Conservation (phyloP, 2,329 filamentous ascomycete genomes). For the Aspergillus melleus region DNA sequence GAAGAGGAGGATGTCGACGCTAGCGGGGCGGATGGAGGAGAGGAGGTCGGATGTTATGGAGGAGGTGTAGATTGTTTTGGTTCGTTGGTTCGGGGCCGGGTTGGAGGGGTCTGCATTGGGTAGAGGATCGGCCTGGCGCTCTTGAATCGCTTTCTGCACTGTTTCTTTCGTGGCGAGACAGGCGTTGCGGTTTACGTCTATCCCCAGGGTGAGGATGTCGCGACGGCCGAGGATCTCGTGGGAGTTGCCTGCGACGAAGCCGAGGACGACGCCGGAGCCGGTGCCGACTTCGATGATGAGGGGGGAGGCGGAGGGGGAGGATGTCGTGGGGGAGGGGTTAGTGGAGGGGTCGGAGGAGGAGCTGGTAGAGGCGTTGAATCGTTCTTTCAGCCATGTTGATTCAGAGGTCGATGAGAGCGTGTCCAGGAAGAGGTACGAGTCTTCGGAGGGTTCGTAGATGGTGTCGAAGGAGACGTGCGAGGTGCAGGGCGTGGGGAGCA, state of each 20-base stretch:
- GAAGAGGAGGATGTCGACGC: conserved; percentile 85
- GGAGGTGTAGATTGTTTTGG: conserved; percentile 59
- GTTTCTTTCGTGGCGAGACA: conserved; percentile 75
- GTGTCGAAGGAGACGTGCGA: conserved; percentile 85
- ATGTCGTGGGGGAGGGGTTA: neutral
- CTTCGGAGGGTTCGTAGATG: conserved; percentile 93
- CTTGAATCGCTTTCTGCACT: conserved; percentile 52
- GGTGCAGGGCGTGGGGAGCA: conserved; percentile 93
- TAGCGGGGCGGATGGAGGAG: conserved; percentile 56
- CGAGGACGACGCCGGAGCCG: conserved; percentile 91
- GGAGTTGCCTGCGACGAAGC: conserved; percentile 79
- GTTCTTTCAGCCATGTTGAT: conserved; percentile 60
- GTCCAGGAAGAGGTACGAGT: conserved; percentile 92
- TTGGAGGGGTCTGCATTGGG: neutral
- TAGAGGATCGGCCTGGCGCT: conserved; percentile 21
- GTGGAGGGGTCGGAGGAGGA: no score
- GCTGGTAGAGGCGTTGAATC: conserved; percentile 40
- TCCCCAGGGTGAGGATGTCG: conserved; percentile 69
- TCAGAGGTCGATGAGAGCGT: conserved; percentile 75
- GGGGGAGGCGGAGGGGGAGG: conserved; percentile 36
- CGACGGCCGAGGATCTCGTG: conserved; percentile 68
- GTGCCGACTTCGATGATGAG: conserved; percentile 83
- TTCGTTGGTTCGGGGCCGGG: neutral
- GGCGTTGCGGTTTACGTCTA: conserved; percentile 84
- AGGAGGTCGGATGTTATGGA: conserved; percentile 71